These are phyloP conservation scores for Trametes punicea DNA, from an alignment of 768 basidiomycete species.

Conservation along the genomic window DNA sequence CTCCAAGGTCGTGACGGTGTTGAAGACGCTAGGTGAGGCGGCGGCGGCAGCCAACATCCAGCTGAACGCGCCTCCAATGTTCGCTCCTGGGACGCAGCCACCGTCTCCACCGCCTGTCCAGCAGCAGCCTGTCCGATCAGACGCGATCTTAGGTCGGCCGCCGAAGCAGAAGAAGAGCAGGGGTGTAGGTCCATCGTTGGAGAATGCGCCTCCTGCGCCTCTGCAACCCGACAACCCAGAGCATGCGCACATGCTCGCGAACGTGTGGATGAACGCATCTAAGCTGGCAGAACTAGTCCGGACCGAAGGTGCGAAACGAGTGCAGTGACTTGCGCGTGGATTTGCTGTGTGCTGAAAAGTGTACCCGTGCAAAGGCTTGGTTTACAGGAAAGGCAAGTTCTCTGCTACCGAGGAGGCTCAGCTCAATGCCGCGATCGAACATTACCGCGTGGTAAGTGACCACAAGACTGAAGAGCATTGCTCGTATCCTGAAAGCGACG, in stretches of 20 bases:
- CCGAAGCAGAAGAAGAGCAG: conserved; percentile 30
- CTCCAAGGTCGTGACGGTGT: conserved; percentile 62
- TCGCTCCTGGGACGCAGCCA: conserved; percentile 27
- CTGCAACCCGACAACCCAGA: conserved; percentile 40
- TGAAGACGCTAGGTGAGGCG: conserved; percentile 63
- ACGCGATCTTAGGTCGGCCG: conserved; percentile 39
- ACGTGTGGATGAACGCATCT: conserved; percentile 71
- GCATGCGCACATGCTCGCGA: conserved; percentile 69
- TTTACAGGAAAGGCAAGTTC: conserved; percentile 87
- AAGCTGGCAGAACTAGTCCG: conserved; percentile 68
- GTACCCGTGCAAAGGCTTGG: conserved; percentile 49
- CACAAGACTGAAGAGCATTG: background rate
- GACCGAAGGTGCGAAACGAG: conserved; percentile 52
- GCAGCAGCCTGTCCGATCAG: conserved; percentile 43
- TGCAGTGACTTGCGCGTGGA: background rate
- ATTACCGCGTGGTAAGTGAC: conserved; percentile 52
- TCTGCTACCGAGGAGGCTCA: conserved; percentile 74
- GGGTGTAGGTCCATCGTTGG: background rate
- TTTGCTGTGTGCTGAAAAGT: background rate
- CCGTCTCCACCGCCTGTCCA: conserved; percentile 35
- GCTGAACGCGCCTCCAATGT: conserved; percentile 22
- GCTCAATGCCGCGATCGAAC: conserved; percentile 59
- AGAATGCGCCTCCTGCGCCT: conserved; percentile 8
- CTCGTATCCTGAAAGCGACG: background rate
- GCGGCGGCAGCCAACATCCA: conserved; percentile 42